These are phyloP conservation scores for Xerocomus cyaneibrunnescens DNA, from an alignment of 1,284 basidiomycete species.

Conservation along the genomic window DNA sequence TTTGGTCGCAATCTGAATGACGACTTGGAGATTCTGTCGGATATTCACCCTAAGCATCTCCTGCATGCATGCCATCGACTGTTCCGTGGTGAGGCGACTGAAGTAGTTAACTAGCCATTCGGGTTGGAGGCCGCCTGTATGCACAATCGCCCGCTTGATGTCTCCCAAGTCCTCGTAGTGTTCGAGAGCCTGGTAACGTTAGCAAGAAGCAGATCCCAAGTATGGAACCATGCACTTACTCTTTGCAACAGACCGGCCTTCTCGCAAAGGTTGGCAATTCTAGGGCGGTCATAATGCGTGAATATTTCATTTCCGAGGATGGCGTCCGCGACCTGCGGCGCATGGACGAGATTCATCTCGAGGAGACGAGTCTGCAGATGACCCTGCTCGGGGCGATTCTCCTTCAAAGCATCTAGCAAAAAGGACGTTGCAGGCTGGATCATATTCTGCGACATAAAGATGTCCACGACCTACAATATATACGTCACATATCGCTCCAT, in stretches of 20 bases:
- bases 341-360: conserved; percentile 98
- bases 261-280: conserved; percentile 98
- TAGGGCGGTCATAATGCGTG: conserved; percentile 93
- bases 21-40: conserved; percentile 95
- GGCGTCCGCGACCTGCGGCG: conserved; percentile 98
- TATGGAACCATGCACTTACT: conserved; percentile 43
- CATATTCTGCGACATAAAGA: conserved; percentile 99
- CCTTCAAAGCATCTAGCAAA: conserved; percentile 98
- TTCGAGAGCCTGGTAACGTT: conserved; percentile 78
- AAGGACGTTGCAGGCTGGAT: conserved; percentile 99
- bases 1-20: conserved; percentile 98
- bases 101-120: conserved; percentile 99
- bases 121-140: conserved; percentile 83
- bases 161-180: conserved; percentile 98
- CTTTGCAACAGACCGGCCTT: conserved; percentile 96
- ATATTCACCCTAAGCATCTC: conserved; percentile 99
- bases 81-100: conserved; percentile 97
- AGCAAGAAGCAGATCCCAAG: conserved; percentile 8
- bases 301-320: conserved; percentile 99
- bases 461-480: conserved; percentile 78
- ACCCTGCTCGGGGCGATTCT: conserved; percentile 97
- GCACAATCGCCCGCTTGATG: conserved; percentile 98
- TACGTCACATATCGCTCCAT: conserved; percentile 5
- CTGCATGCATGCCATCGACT: conserved; percentile 94
- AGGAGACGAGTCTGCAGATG: conserved; percentile 95